Percentiles rank a stretch among this genome's conserved stretches.
Evolutionary conservation across 106 monocot species (phyloP).

Genomic region (Dendrobium chrysotoxum): DNA sequence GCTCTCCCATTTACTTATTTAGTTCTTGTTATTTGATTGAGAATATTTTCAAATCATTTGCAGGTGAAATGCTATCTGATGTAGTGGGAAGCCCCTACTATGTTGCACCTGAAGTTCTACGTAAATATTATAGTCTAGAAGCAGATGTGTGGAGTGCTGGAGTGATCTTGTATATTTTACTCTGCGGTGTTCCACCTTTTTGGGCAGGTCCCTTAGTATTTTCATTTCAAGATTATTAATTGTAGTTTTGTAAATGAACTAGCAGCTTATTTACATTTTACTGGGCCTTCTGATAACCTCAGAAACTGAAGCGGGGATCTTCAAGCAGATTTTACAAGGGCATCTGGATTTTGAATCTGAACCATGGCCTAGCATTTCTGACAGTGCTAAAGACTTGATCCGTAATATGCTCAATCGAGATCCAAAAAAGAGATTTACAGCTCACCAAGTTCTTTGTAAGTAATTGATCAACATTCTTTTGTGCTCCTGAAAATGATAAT

Average conservation of each 20-base stretch:
- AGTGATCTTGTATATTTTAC: constrained; percentile 61
- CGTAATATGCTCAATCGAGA: constrained; percentile 69
- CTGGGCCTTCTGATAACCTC: constrained; percentile 11
- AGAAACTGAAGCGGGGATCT: constrained; percentile 90
- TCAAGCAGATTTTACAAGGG: constrained; percentile 72
- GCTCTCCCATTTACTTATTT: background rate
- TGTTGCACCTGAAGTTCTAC: constrained; percentile 85
- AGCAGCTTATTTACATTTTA: constrained; percentile 6
- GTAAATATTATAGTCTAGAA: constrained; percentile 75
- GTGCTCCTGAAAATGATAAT: background rate
- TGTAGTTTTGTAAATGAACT: background rate
- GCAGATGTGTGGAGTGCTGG: constrained; percentile 89
- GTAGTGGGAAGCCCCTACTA: constrained; percentile 93
- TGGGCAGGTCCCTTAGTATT: constrained; percentile 58
- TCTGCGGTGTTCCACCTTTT: constrained; percentile 73
- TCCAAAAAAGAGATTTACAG: constrained; percentile 65
- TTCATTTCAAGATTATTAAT: background rate
- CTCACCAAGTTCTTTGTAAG: constrained; percentile 92
- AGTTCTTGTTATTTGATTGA: background rate
- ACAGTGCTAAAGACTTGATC: constrained; percentile 85
- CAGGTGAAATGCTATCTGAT: constrained; percentile 70
- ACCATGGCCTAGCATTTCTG: constrained; percentile 86
- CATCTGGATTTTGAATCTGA: constrained; percentile 82
- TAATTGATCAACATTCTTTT: constrained; percentile 2
- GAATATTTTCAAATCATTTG: constrained; percentile 4